phyloP scores from a whole-genome alignment of 2,329 filamentous ascomycete genomes.

The Ophiosphaerella narmari region DNA sequence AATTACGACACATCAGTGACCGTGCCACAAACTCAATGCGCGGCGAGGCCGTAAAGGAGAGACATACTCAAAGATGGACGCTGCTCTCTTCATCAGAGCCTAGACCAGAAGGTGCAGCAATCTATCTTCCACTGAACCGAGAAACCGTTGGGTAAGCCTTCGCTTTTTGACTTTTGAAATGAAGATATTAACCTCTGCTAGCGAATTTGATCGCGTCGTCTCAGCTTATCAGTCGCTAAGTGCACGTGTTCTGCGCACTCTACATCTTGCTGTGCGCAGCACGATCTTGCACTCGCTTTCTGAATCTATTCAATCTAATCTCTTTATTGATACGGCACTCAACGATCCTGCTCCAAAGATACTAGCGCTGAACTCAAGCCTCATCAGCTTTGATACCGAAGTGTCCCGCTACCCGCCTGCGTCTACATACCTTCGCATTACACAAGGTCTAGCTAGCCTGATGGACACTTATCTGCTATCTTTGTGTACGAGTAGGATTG shows the following conservation, averaged over 20 bases:
- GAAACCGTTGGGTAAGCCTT: slow-evolving; percentile 75
- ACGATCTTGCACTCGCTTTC: slow-evolving; percentile 80
- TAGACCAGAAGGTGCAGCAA: slow-evolving; percentile 64
- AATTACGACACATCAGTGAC: slow-evolving; percentile 79
- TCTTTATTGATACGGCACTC: slow-evolving; percentile 67
- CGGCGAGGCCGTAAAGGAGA: slow-evolving; percentile 47
- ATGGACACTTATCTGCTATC: slow-evolving; percentile 77
- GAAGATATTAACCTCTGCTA: slow-evolving; percentile 38
- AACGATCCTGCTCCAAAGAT: slow-evolving; percentile 79
- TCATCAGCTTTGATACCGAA: slow-evolving; percentile 87
- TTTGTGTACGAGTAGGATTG: slow-evolving; percentile 67
- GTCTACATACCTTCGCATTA: slow-evolving; percentile 72
- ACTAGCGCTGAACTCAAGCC: slow-evolving; percentile 78
- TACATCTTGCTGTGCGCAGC: slow-evolving; percentile 87
- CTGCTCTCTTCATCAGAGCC: slow-evolving; percentile 61
- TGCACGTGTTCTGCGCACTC: slow-evolving; percentile 75
- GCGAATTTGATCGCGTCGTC: slow-evolving; percentile 85
- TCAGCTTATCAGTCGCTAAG: slow-evolving; percentile 82
- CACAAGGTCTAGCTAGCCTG: slow-evolving; percentile 74
- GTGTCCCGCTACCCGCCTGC: slow-evolving; percentile 72
- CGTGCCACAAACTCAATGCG: slow-evolving; percentile 70
- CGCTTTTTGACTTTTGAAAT: neutral
- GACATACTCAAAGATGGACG: slow-evolving; percentile 80
- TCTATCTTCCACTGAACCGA: slow-evolving; percentile 85
- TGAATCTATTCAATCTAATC: slow-evolving; percentile 52